Evolutionary conservation across 495 filamentous ascomycete species (phyloP).

Genomic region (Trichoderma erinaceum): DNA sequence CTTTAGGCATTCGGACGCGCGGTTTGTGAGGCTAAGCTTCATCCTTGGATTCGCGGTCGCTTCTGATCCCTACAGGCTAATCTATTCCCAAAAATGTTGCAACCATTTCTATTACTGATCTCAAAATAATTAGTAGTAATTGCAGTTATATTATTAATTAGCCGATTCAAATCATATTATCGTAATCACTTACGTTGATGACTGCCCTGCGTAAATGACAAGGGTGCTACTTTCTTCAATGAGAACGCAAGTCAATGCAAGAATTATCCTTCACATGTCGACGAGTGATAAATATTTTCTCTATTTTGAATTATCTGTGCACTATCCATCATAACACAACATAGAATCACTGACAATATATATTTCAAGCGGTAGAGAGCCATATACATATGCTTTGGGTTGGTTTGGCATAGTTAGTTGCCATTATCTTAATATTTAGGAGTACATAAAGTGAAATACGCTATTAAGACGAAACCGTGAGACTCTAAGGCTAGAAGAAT

Average conservation of each 20-base stretch:
- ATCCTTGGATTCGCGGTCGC: conserved; percentile 1
- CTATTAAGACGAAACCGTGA: background rate
- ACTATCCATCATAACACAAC: background rate
- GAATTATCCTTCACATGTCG: background rate
- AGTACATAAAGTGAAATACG: background rate
- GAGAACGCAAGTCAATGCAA: background rate
- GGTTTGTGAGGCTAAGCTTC: conserved; percentile 3
- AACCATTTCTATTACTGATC: background rate
- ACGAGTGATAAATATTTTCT: background rate
- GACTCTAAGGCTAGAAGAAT: background rate
- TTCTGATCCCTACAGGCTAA: background rate
- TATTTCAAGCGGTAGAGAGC: background rate
- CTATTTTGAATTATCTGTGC: background rate
- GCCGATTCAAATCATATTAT: background rate
- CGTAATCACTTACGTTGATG: background rate
- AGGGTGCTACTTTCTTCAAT: background rate
- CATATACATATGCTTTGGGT: background rate
- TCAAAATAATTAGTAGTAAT: background rate
- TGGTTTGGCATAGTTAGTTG: background rate
- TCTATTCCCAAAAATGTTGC: background rate
- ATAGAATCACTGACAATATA: background rate
- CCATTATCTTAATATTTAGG: background rate
- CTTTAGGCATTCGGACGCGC: conserved; percentile 1
- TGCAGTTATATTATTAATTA: background rate
- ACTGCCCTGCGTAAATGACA: background rate